phyloP scores from a whole-genome alignment of 2,329 filamentous ascomycete genomes.

The Cryphonectria radicalis region DNA sequence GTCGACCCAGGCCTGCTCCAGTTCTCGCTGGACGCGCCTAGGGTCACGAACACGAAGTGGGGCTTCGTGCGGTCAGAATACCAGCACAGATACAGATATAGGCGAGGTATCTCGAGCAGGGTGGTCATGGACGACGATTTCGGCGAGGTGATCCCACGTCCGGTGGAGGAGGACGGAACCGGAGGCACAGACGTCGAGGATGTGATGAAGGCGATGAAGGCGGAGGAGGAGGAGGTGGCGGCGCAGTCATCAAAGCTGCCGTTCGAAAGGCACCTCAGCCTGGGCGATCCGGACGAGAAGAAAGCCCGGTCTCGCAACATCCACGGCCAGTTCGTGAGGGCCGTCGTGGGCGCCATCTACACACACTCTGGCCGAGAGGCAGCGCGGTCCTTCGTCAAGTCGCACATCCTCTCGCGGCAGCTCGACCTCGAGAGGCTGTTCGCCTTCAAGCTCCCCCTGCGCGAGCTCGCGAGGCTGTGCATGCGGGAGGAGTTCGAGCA shows the following conservation, averaged over 20 bases:
- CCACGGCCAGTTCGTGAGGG: conserved; percentile 74
- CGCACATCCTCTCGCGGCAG: conserved; percentile 81
- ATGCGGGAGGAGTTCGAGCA: conserved; percentile 85
- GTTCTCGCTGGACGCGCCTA: conserved; percentile 61
- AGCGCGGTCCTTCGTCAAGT: conserved; percentile 80
- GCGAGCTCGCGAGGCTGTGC: conserved; percentile 83
- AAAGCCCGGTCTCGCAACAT: conserved; percentile 39
- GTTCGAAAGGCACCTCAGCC: conserved; percentile 22
- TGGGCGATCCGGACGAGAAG: conserved; percentile 36
- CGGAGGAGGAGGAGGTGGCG: conserved; percentile 34
- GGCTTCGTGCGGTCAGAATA: conserved; percentile 56
- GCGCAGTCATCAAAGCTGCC: conserved; percentile 23
- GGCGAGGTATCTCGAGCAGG: conserved; percentile 74
- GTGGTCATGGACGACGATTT: conserved; percentile 86
- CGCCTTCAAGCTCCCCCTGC: conserved; percentile 79
- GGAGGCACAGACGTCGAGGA: conserved; percentile 30
- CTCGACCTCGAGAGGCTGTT: conserved; percentile 80
- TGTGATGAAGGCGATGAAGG: conserved; percentile 33
- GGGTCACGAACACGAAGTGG: conserved; percentile 52
- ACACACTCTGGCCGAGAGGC: conserved; percentile 78
- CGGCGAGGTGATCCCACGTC: conserved; percentile 61
- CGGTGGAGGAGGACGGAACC: conserved; percentile 9
- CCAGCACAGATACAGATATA: conserved; percentile 56
- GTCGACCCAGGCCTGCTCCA: conserved; percentile 92
- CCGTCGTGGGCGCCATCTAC: conserved; percentile 83